Percentiles rank a stretch among this genome's conserved stretches.
Evolutionary conservation across 148 eudicot genomes (phyloP).

Genomic region (Camellia japonica): DNA sequence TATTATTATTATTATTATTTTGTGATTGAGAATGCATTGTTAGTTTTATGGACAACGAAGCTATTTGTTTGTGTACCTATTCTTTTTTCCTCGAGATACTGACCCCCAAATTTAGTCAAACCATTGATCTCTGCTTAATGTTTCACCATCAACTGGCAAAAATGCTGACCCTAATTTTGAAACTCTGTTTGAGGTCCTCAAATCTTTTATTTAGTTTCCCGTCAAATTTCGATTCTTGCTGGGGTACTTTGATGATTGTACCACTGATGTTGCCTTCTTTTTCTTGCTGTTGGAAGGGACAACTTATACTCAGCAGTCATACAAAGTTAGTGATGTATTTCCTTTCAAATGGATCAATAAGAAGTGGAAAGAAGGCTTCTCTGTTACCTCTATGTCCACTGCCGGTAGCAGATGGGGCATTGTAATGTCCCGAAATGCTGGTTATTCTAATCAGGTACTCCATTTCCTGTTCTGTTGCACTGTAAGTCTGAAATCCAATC

Average conservation of each 20-base stretch:
- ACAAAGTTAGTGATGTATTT: constrained; percentile 55
- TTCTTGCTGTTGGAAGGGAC: constrained; percentile 32
- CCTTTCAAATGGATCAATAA: constrained; percentile 60
- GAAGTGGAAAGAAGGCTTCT: constrained; percentile 59
- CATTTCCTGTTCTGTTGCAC: neutral
- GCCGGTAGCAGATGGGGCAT: constrained; percentile 52
- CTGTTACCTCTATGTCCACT: constrained; percentile 53
- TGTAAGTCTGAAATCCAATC: neutral
- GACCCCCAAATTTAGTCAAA: neutral
- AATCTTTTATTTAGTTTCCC: neutral
- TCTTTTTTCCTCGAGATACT: neutral
- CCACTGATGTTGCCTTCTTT: neutral
- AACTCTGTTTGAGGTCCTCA: neutral
- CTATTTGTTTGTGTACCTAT: neutral
- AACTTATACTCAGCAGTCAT: constrained; percentile 46
- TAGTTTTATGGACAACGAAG: neutral
- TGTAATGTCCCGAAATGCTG: constrained; percentile 52
- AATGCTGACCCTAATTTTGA: neutral
- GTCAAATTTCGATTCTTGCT: neutral
- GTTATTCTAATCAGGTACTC: constrained; percentile 45
- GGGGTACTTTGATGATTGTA: neutral
- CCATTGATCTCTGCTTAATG: neutral
- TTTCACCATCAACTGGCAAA: neutral
- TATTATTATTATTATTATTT: neutral
- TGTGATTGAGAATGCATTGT: neutral